Percentiles rank a stretch among this genome's conserved stretches.
Evolutionary conservation across 2,329 filamentous ascomycete species (phyloP).

Genomic region (Stagonosporopsis tanaceti): DNA sequence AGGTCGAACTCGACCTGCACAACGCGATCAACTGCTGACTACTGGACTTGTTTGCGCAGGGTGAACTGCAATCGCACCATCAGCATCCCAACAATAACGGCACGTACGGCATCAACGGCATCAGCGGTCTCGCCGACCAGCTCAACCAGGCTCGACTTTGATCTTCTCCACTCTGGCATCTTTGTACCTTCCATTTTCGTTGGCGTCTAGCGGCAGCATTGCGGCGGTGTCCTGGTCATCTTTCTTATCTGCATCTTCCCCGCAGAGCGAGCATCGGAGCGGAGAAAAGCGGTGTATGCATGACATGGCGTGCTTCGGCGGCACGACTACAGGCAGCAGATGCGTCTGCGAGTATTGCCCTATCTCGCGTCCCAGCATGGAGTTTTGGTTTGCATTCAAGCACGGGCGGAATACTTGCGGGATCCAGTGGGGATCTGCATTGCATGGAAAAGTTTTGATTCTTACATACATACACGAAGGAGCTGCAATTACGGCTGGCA

Average conservation of each 20-base stretch:
- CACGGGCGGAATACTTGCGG: slow-evolving; percentile 30
- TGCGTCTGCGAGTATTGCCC: slow-evolving; percentile 2
- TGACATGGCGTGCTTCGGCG: slow-evolving; percentile 16
- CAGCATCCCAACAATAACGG: slow-evolving; percentile 31
- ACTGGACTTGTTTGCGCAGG: slow-evolving; percentile 36
- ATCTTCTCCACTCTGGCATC: slow-evolving; percentile 26
- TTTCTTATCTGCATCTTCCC: slow-evolving; percentile 24
- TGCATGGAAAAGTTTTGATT: slow-evolving; percentile 33
- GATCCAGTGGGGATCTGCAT: slow-evolving; percentile 25
- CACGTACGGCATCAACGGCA: slow-evolving; percentile 20
- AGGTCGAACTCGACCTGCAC: slow-evolving; percentile 45
- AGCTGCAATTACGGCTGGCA: slow-evolving; percentile 3
- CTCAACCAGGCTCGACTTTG: slow-evolving; percentile 46
- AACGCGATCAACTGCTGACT: slow-evolving; percentile 50
- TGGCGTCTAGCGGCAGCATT: slow-evolving; percentile 34
- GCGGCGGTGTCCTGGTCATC: slow-evolving; percentile 26
- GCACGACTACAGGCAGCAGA: slow-evolving; percentile 6
- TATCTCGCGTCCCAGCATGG: slow-evolving; percentile 37
- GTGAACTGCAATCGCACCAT: slow-evolving; percentile 31
- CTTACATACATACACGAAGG: slow-evolving; percentile 20
- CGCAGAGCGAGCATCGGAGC: slow-evolving; percentile 25
- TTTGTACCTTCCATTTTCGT: slow-evolving; percentile 26
- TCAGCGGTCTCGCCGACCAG: slow-evolving; percentile 43
- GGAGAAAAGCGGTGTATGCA: slow-evolving; percentile 32
- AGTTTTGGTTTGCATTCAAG: slow-evolving; percentile 41